These are phyloP conservation scores for Hydnum rufescens DNA, from an alignment of 768 basidiomycete genomes.

Conservation along the genomic window DNA sequence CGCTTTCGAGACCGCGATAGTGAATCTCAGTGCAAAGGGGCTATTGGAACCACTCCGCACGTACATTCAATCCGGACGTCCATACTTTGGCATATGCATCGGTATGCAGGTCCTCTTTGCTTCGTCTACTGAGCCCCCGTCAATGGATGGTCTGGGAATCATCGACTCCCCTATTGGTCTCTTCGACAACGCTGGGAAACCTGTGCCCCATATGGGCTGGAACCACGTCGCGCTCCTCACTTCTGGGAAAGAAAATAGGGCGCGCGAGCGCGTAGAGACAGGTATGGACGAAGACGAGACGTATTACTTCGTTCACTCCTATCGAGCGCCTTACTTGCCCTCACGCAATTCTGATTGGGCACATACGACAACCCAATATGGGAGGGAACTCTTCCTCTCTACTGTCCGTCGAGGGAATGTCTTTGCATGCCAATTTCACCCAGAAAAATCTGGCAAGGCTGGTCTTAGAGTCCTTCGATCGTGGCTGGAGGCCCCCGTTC, in stretches of 20 bases:
- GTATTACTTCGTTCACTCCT: conserved; percentile 98
- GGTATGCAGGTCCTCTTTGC: conserved; percentile 93
- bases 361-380: conserved; percentile 81
- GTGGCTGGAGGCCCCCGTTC: conserved; percentile 40
- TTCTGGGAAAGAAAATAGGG: conserved; percentile 14
- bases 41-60: conserved; percentile 58
- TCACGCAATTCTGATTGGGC: conserved; percentile 32
- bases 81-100: conserved; percentile 96
- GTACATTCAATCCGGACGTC: conserved; percentile 73
- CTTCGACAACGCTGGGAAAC: conserved; percentile 50
- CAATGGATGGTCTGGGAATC: conserved; percentile 40
- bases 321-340: conserved; percentile 56
- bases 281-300: conserved; percentile 27
- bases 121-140: conserved; percentile 53
- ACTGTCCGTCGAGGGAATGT: conserved; percentile 65
- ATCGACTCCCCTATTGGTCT: conserved; percentile 64
- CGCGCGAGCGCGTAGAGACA: conserved; percentile 24
- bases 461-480: conserved; percentile 61
- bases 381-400: conserved; percentile 79
- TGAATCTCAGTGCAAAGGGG: conserved; percentile 48
- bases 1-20: conserved; percentile 73
- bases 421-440: conserved; percentile 92
- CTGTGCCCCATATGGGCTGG: conserved; percentile 98
- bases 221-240: conserved; percentile 47
- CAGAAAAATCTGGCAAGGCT: conserved; percentile 85